phyloP scores from a whole-genome alignment of 768 basidiomycete species.

The Boletus huronensis region DNA sequence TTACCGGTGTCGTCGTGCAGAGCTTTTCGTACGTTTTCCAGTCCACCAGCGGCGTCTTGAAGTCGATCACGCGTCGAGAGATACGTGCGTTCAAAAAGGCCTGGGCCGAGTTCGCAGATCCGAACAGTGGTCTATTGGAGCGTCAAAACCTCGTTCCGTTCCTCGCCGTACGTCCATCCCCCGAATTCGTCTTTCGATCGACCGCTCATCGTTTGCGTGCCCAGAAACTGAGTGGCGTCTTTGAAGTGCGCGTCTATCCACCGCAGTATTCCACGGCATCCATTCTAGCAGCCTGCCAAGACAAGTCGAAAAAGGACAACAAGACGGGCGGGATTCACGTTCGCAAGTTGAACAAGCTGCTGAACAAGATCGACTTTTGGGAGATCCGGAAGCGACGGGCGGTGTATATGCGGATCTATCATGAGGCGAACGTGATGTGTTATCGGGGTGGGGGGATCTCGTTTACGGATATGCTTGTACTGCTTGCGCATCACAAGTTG shows the following conservation, averaged over 20 bases:
- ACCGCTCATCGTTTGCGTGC: background rate
- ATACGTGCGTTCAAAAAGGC: conserved; percentile 94
- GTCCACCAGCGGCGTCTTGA: conserved; percentile 67
- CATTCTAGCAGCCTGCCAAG: conserved; percentile 52
- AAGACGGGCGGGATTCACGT: conserved; percentile 58
- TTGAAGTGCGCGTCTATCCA: conserved; percentile 86
- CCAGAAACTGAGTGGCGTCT: conserved; percentile 80
- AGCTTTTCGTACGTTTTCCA: conserved; percentile 96
- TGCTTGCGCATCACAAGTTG: conserved; percentile 88
- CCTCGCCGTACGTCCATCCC: conserved; percentile 60
- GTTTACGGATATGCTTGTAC: conserved; percentile 83
- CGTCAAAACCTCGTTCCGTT: conserved; percentile 70
- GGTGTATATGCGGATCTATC: conserved; percentile 73
- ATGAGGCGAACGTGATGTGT: conserved; percentile 79
- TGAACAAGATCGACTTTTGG: conserved; percentile 63
- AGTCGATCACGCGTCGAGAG: conserved; percentile 80
- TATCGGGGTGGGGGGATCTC: conserved; percentile 78
- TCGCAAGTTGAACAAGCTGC: conserved; percentile 50
- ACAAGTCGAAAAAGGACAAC: conserved; percentile 32
- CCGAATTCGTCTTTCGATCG: background rate
- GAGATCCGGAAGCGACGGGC: conserved; percentile 63
- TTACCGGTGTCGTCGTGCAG: conserved; percentile 94
- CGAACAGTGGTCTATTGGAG: conserved; percentile 74
- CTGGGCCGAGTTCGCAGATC: conserved; percentile 83
- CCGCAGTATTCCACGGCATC: conserved; percentile 57